These are phyloP conservation scores for Wickerhamomyces ciferrii DNA, from an alignment of 805 yeast genomes.

Conservation along the genomic window DNA sequence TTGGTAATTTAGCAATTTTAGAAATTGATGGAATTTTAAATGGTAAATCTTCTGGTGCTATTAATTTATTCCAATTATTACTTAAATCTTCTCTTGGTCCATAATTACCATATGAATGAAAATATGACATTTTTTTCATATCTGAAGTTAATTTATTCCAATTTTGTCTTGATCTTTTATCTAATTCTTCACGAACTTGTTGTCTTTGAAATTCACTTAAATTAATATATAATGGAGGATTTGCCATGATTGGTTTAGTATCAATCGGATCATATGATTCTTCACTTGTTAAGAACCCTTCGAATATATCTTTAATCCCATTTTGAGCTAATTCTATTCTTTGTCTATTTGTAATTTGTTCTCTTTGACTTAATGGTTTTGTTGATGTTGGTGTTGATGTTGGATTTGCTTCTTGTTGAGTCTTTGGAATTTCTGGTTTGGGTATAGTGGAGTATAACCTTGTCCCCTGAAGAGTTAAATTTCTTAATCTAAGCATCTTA, in stretches of 20 bases:
- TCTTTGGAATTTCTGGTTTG: background rate
- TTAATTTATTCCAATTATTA: conserved; percentile 35
- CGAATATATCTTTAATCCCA: conserved; percentile 23
- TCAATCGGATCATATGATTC: conserved; percentile 44
- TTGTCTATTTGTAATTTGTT: conserved; percentile 6
- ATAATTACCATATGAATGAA: conserved; percentile 63
- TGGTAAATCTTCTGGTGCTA: conserved; percentile 56
- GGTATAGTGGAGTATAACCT: background rate
- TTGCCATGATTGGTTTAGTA: conserved; percentile 33
- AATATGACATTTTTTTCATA: conserved; percentile 53
- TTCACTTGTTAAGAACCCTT: conserved; percentile 24
- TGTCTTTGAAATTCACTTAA: conserved; percentile 45
- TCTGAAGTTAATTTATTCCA: conserved; percentile 49
- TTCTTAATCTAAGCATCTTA: background rate
- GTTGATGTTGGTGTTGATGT: background rate
- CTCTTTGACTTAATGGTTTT: background rate
- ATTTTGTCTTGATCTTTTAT: conserved; percentile 39
- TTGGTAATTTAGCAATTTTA: conserved; percentile 3
- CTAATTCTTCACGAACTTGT: conserved; percentile 47
- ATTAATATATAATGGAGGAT: conserved; percentile 29
- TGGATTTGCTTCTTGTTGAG: background rate
- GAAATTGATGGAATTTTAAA: conserved; percentile 38
- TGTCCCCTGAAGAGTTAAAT: background rate
- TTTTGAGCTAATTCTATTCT: conserved; percentile 18
- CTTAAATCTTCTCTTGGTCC: conserved; percentile 60